These are phyloP conservation scores for Schizothecium vesticola DNA, from an alignment of 495 filamentous ascomycete species.

Conservation along the genomic window DNA sequence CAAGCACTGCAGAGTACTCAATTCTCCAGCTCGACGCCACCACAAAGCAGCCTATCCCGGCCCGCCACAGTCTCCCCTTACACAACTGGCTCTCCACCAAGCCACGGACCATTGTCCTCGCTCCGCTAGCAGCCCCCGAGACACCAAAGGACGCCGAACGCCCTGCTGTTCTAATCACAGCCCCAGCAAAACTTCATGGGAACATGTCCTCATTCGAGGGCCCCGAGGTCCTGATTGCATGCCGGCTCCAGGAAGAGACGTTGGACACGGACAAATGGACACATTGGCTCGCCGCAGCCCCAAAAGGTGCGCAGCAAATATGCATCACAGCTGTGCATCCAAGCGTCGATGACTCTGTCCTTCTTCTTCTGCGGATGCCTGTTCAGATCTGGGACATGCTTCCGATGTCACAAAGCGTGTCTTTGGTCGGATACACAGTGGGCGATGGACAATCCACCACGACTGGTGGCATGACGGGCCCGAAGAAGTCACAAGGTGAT, in stretches of 20 bases:
- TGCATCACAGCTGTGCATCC: constrained; percentile 12
- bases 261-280: constrained; percentile 12
- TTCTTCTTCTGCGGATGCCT: constrained; percentile 14
- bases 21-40: constrained; percentile 12
- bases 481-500: neutral
- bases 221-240: constrained; percentile 7
- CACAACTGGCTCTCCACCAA: constrained; percentile 9
- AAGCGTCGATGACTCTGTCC: neutral
- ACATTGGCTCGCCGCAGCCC: constrained; percentile 8
- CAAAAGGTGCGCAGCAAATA: constrained; percentile 3
- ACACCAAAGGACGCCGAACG: neutral
- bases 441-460: neutral
- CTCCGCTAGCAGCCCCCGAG: constrained; percentile 3
- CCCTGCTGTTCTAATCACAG: constrained; percentile 4
- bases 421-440: constrained; percentile 11
- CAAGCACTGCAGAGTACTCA: constrained; percentile 9
- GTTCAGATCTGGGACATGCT: constrained; percentile 20
- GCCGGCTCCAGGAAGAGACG: constrained; percentile 2
- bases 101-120: constrained; percentile 14
- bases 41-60: constrained; percentile 8
- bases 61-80: constrained; percentile 7
- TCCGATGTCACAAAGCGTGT: neutral
- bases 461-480: neutral
- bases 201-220: neutral
- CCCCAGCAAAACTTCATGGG: neutral